phyloP scores from a whole-genome alignment of 768 basidiomycete genomes.

The Serendipita indica region DNA sequence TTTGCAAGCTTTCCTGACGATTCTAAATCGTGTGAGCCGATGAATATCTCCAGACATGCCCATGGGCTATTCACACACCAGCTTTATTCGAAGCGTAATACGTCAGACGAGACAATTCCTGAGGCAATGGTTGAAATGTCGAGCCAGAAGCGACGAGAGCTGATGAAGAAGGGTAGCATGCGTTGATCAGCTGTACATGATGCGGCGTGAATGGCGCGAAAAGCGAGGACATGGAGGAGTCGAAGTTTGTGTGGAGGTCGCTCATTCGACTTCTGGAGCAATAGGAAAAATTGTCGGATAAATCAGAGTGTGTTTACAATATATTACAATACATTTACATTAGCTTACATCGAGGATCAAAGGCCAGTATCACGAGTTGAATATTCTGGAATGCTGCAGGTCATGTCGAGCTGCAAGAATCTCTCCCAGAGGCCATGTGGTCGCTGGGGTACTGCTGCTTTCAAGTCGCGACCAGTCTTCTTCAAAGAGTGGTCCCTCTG shows the following conservation, averaged over 20 bases:
- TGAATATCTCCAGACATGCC: neutral
- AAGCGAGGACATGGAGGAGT: slow-evolving; percentile 12
- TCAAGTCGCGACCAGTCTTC: slow-evolving; percentile 14
- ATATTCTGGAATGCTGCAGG: slow-evolving; percentile 88
- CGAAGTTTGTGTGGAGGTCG: too few relatives aligned
- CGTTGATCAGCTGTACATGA: slow-evolving; percentile 68
- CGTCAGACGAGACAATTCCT: slow-evolving; percentile 70
- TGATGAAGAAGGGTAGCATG: slow-evolving; percentile 74
- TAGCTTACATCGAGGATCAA: too few relatives aligned
- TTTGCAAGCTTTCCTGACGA: slow-evolving; percentile 62
- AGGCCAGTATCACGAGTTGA: slow-evolving; percentile 39
- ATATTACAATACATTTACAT: neutral
- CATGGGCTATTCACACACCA: neutral
- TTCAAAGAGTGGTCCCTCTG: slow-evolving; percentile 14
- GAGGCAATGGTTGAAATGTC: slow-evolving; percentile 64
- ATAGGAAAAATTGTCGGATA: too few relatives aligned
- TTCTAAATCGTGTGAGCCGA: neutral
- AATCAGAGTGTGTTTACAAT: too few relatives aligned
- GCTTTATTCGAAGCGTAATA: slow-evolving; percentile 71
- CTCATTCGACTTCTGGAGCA: too few relatives aligned
- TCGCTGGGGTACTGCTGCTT: slow-evolving; percentile 40
- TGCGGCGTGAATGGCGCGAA: slow-evolving; percentile 55
- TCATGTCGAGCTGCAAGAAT: slow-evolving; percentile 83
- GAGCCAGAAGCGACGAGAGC: slow-evolving; percentile 60
- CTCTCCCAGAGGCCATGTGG: slow-evolving; percentile 94